Evolutionary conservation across 345 rosid genomes (phyloP), one percentile per base, ranked within the genome.

Genomic region (Turnera subulata): DNA sequence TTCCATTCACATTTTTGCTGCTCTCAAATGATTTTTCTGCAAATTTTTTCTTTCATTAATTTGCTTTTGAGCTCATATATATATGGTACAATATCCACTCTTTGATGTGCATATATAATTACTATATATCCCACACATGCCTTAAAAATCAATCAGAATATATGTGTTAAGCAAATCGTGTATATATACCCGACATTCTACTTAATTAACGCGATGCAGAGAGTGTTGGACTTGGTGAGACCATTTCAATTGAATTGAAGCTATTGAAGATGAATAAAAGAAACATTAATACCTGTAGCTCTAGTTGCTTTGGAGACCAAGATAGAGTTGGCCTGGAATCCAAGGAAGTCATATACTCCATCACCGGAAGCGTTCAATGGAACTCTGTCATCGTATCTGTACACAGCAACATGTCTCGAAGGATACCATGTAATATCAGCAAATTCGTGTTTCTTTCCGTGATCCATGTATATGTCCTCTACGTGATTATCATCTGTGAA

Each of bases 381-480:
- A 66, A 76, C 80, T 60, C 95, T 78, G 60, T 23, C 24, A 49
- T 92, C 96, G 53, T 83, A 82, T 62, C 95, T 77, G 64, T 89
- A 92, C 11, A 83, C 96, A 2, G 93, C 93, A 0, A 76, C 81
- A 11, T 56, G 68, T 57, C 61, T 82, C 4, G 96, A 92, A 21
- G 96, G 93, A 49, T 92, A 86, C 98, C 98, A 89, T 4, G 88
- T 75, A 29, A 89, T 82, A 54, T 89, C 98, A 19, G 80, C 98
- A 43, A 92, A 88, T 55, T 88, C 96, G 48, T 73, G 68, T 40
- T 68, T 66, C 68, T 64, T 83, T 0, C 83, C 96, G 61, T 92
- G 96, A 2, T 77, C 82, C 21, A 79, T 55, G 48, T 78, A 77
- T 2, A 47, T 21, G n/a, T 79, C 78, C 69, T 89, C 95, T 15